Conservation (phyloP, 257 asterid species). For the Jaltomata sinuosa region DNA sequence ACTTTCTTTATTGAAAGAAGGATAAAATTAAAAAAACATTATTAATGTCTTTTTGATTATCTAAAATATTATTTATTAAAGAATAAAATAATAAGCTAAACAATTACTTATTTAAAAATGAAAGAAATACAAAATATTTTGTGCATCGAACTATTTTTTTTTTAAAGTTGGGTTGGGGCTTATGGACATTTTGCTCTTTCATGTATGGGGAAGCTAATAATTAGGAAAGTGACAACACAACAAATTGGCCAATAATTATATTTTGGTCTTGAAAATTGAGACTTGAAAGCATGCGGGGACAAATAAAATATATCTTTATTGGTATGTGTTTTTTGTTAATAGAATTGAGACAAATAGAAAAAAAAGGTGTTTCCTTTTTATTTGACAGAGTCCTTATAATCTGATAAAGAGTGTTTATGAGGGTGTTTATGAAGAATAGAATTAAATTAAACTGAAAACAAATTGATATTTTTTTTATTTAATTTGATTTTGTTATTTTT, state of each 20-base stretch:
- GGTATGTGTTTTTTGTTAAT: neutral
- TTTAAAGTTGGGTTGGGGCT: too few species aligned
- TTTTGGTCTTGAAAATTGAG: slow-evolving; percentile 1
- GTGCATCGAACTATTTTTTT: too few species aligned
- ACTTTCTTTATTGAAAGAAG: too few species aligned
- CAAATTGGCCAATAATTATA: neutral
- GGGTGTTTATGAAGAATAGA: too few species aligned
- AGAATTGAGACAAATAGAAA: neutral
- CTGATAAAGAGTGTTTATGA: neutral
- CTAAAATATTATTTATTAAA: too few species aligned
- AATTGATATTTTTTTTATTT: neutral
- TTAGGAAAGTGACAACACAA: slow-evolving; percentile 1
- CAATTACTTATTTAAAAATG: too few species aligned
- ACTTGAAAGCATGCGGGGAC: neutral
- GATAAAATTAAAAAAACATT: too few species aligned
- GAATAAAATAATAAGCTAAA: too few species aligned
- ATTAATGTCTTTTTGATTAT: too few species aligned
- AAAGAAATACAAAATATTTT: too few species aligned
- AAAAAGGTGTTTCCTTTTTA: neutral
- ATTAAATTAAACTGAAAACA: neutral
- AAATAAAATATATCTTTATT: neutral
- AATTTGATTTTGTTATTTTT: neutral
- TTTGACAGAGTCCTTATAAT: neutral
- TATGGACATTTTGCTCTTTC: neutral
- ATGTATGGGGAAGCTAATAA: neutral